Conservation (phyloP, 257 asterid species). For the Rauvolfia tetraphylla region DNA sequence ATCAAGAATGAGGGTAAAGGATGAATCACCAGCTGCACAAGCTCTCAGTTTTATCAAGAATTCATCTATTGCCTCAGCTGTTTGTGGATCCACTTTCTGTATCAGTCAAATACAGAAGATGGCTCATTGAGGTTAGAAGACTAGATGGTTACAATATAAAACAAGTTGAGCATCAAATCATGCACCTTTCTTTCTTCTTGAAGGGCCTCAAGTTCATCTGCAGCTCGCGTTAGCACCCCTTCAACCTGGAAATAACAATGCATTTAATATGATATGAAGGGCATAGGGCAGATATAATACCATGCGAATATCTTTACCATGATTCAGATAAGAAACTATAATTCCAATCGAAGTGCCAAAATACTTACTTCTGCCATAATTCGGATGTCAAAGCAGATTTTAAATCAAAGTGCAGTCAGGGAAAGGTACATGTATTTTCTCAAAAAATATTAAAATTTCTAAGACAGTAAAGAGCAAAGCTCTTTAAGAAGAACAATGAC, state of each 20-base stretch:
- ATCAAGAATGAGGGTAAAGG: slow-evolving; percentile 74
- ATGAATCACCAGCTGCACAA: slow-evolving; percentile 65
- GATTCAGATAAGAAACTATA: too few relatives aligned
- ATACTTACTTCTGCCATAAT: background rate
- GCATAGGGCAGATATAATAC: background rate
- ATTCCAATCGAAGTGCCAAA: too few relatives aligned
- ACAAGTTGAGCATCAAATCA: slow-evolving; percentile 12
- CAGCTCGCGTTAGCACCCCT: slow-evolving; percentile 82
- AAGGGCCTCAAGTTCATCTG: slow-evolving; percentile 71
- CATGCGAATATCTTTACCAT: too few relatives aligned
- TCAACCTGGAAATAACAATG: slow-evolving; percentile 54
- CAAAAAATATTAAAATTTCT: background rate
- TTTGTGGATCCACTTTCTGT: slow-evolving; percentile 79
- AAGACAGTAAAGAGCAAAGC: too few relatives aligned
- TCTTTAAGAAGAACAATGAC: too few relatives aligned
- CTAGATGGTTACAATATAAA: background rate
- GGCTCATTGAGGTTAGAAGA: slow-evolving; percentile 8
- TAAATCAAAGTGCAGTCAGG: too few relatives aligned
- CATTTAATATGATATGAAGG: background rate
- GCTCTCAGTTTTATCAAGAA: slow-evolving; percentile 77
- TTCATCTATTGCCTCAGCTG: slow-evolving; percentile 79
- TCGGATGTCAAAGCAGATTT: background rate
- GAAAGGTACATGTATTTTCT: background rate
- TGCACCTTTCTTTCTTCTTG: slow-evolving; percentile 90
- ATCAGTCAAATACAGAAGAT: background rate